Percentiles rank a stretch among this genome's conserved stretches.
phyloP scores from a whole-genome alignment of 345 rosid genomes.

The Bruguiera gymnorhiza region DNA sequence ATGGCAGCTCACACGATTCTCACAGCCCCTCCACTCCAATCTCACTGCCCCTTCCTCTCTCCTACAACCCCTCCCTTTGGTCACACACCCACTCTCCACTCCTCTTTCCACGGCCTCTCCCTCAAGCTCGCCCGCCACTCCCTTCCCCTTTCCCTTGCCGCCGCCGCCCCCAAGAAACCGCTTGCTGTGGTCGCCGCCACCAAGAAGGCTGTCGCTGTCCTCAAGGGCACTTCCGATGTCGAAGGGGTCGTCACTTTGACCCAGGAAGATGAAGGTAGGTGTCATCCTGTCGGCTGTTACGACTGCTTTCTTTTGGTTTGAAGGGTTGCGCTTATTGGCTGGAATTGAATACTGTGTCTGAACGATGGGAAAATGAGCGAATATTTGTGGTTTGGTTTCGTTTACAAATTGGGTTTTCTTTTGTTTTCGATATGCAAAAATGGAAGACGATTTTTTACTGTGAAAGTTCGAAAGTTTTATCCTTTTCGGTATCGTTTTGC shows the following conservation, averaged over 20 bases:
- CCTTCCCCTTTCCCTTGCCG: constrained; percentile 29
- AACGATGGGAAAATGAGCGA: not conserved
- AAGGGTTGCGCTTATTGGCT: not conserved
- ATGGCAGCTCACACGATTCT: constrained; percentile 63
- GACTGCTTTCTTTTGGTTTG: constrained; percentile 7
- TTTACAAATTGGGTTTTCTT: not conserved
- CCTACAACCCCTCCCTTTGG: constrained; percentile 17
- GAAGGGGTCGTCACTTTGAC: constrained; percentile 85
- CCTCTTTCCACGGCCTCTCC: constrained; percentile 58
- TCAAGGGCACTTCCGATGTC: constrained; percentile 70
- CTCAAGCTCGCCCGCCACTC: constrained; percentile 44
- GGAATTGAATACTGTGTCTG: not conserved
- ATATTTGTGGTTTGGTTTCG: not conserved
- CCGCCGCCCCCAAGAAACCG: constrained; percentile 36
- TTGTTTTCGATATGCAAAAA: not conserved
- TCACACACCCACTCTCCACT: constrained; percentile 19
- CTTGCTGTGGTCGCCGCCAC: constrained; percentile 55
- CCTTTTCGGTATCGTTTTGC: too few species aligned
- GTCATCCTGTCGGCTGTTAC: not conserved
- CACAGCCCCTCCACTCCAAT: constrained; percentile 26
- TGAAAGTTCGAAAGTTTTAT: too few species aligned
- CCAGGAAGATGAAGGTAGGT: constrained; percentile 67
- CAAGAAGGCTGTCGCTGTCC: constrained; percentile 90
- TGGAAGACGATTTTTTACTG: not conserved
- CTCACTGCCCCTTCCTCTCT: constrained; percentile 16